These are phyloP conservation scores for Metarhizium album DNA, from an alignment of 2,329 filamentous ascomycete genomes.

Conservation along the genomic window DNA sequence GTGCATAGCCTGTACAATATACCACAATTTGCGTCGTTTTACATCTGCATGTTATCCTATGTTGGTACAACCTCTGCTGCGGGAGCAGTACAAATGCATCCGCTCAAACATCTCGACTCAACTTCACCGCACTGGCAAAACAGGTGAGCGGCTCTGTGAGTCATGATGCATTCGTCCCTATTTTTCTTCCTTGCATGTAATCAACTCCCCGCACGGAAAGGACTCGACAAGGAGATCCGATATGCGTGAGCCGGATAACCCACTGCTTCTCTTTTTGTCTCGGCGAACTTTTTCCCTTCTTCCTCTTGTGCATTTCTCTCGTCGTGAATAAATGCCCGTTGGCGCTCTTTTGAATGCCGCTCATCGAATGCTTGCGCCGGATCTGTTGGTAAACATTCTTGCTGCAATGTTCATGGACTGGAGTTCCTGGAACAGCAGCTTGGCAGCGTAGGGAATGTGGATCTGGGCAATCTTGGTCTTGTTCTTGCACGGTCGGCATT, in stretches of 20 bases:
- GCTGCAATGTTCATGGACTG: conserved; percentile 98
- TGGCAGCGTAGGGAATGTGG: conserved; percentile 94
- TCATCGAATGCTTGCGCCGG: conserved; percentile 61
- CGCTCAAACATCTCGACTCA: background rate
- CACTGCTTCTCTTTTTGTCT: background rate
- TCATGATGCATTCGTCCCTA: conserved; percentile 5
- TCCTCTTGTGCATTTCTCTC: background rate
- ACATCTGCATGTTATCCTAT: conserved; percentile 2
- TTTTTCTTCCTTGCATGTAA: background rate
- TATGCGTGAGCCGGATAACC: background rate
- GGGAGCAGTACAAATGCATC: background rate
- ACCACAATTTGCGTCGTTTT: background rate
- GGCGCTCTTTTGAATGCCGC: background rate
- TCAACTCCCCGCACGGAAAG: background rate
- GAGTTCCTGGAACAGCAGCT: conserved; percentile 95
- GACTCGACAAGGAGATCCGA: background rate
- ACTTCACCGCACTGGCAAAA: background rate
- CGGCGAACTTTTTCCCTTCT: background rate
- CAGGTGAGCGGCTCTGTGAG: background rate
- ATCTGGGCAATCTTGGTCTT: conserved; percentile 98
- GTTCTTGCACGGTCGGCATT: conserved; percentile 96
- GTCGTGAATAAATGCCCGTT: background rate
- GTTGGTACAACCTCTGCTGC: conserved; percentile 4
- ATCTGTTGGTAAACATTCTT: conserved; percentile 87
- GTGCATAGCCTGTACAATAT: background rate